Evolutionary conservation across 2,329 filamentous ascomycete genomes (phyloP), one percentile per base, ranked within the genome.

Genomic region (Diplodia intermedia): DNA sequence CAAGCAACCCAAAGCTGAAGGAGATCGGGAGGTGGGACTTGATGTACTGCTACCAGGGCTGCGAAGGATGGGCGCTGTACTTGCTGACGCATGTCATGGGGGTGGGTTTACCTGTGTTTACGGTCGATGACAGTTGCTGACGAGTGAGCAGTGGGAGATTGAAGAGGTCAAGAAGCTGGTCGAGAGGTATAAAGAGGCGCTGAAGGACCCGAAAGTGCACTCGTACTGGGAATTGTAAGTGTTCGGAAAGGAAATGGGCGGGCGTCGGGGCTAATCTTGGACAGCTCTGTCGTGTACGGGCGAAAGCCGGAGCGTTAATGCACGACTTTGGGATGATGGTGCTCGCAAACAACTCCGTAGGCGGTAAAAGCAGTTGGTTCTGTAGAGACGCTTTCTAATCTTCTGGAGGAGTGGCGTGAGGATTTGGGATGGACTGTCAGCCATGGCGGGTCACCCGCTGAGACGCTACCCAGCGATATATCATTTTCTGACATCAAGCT

Each of bases 51-150:
- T 65, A 79, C 55, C 74, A 78, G 49, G 78, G 78, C 2, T 73
- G 78, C 6, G 77, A 80, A 68, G 77, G 77, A 0, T 79, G 77
- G 63, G 78, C 78, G 75, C 61, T 79, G 53, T 69, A 74, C 12
- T 66, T 79, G 66, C 68, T 79, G 69, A 80, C 78, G 12, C 14
- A 54, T 4, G 26, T 54, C 4, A 54, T 54, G 52, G 52, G 52
- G 11, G 52, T 54, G 33, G 6, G 23, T 8, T n/a, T 50, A 3
- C 9, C 14, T 15, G 38, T 18, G 15, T 40, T 6, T 40, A 9
- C 12, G 3, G 26, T 4, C 14, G 14, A 54, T 40, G 5, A 14
- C 23, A 23, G 23, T 54, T 18, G 52, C 52, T 54, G 12, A 54
- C 26, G 14, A 2, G 12, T 6, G 23, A 54, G 52, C 15, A 54